Percentiles rank a stretch among this genome's conserved stretches.
phyloP scores from a whole-genome alignment of 805 yeast genomes.

The Isabelozyma pseudorhagii region DNA sequence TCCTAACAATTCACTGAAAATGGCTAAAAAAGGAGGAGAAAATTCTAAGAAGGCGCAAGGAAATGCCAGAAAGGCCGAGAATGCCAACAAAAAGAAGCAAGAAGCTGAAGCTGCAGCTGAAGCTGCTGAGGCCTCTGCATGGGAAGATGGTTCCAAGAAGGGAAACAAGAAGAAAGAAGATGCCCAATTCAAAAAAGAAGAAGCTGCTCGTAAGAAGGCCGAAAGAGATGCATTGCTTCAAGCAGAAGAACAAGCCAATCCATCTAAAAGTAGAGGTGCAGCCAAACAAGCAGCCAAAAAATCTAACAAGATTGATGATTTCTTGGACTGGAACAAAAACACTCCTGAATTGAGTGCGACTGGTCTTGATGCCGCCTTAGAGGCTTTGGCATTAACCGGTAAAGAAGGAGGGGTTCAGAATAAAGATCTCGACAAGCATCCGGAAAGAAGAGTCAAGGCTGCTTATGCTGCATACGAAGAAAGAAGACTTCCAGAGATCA shows the following conservation, averaged over 20 bases:
- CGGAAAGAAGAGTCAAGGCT: constrained; percentile 84
- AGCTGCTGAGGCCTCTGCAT: constrained; percentile 56
- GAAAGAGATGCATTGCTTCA: constrained; percentile 68
- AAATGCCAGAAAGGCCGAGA: constrained; percentile 64
- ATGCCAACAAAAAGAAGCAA: constrained; percentile 53
- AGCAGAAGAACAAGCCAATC: constrained; percentile 64
- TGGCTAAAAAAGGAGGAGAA: constrained; percentile 51
- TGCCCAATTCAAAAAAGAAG: constrained; percentile 66
- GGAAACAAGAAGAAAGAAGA: constrained; percentile 67
- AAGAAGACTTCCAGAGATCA: constrained; percentile 64
- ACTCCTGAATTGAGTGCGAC: constrained; percentile 58
- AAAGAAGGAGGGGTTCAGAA: constrained; percentile 53
- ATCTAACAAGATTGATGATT: constrained; percentile 65
- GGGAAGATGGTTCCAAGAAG: constrained; percentile 73
- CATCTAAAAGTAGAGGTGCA: constrained; percentile 65
- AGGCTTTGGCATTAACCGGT: constrained; percentile 67
- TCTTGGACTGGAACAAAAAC: constrained; percentile 52
- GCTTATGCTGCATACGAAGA: constrained; percentile 73
- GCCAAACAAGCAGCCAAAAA: constrained; percentile 61
- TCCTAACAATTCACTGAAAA: constrained; percentile 7
- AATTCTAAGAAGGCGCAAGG: constrained; percentile 60
- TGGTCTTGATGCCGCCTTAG: constrained; percentile 75
- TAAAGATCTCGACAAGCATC: constrained; percentile 78
- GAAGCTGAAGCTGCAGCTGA: constrained; percentile 47
- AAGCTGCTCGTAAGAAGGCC: constrained; percentile 76